A percentile compares a stretch with the other conserved stretches of the same genome.
These are phyloP conservation scores for Phytophthora niederhauseri DNA, from an alignment of 352 stramenopile genomes.

Conservation along the genomic window DNA sequence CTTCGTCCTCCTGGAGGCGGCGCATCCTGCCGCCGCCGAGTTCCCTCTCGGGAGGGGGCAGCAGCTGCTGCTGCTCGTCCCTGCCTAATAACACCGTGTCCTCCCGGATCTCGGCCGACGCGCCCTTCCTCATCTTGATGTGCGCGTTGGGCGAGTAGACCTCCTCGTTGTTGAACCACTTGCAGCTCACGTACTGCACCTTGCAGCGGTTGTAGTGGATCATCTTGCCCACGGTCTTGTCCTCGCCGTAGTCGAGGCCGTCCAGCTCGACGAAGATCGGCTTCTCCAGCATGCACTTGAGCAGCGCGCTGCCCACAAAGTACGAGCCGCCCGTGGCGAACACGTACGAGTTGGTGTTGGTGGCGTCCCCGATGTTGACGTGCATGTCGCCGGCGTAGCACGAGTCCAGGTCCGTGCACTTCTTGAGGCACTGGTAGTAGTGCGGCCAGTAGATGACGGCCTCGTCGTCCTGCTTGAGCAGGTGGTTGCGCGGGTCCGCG, in stretches of 20 bases:
- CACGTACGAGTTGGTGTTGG: conserved; percentile 79
- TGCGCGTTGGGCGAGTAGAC: conserved; percentile 72
- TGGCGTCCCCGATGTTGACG: conserved; percentile 67
- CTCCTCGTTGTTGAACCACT: conserved; percentile 88
- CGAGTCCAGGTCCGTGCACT: conserved; percentile 65
- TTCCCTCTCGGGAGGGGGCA: conserved; percentile 18
- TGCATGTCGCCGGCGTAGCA: conserved; percentile 86
- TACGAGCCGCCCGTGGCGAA: conserved; percentile 81
- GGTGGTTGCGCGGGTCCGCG: conserved; percentile 52
- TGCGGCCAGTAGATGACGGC: conserved; percentile 81
- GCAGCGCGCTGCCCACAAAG: conserved; percentile 70
- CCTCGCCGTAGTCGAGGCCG: conserved; percentile 74
- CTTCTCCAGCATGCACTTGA: conserved; percentile 69
- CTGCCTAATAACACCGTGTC: conserved; percentile 63
- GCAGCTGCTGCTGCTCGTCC: conserved; percentile 33
- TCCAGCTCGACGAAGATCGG: conserved; percentile 67
- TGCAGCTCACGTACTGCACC: conserved; percentile 84
- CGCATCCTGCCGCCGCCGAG: conserved; percentile 27
- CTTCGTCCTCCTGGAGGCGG: conserved; percentile 21
- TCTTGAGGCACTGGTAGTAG: conserved; percentile 77
- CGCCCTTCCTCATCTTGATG: conserved; percentile 73
- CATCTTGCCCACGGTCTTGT: conserved; percentile 87
- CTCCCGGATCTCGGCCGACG: conserved; percentile 57
- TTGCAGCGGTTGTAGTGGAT: conserved; percentile 82
- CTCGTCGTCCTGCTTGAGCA: conserved; percentile 82